Conservation (phyloP, 2,329 filamentous ascomycete genomes). For the Helicocarpus griseus region DNA sequence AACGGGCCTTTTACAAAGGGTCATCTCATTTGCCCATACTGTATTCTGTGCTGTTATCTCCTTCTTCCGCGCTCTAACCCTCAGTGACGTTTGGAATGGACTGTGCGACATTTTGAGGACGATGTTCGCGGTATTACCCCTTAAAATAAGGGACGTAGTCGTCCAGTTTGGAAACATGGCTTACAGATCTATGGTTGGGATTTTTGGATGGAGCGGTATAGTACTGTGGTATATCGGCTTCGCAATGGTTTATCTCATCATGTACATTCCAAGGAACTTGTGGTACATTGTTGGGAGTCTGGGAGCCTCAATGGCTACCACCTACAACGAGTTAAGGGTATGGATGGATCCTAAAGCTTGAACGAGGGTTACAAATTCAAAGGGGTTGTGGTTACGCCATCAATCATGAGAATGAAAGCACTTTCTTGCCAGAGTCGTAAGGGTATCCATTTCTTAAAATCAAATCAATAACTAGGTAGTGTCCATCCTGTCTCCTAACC, state of each 20-base stretch:
- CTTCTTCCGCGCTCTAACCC: conserved; percentile 1
- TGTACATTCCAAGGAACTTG: neutral
- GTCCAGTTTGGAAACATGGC: neutral
- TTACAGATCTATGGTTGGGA: neutral
- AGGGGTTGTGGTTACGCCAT: neutral
- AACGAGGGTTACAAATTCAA: neutral
- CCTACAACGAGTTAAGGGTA: neutral
- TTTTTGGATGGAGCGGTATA: conserved; percentile 1
- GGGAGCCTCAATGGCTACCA: neutral
- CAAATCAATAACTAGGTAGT: conserved; percentile 32
- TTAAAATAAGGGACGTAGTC: neutral
- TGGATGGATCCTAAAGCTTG: conserved; percentile 2
- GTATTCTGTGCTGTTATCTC: neutral
- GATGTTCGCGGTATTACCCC: neutral
- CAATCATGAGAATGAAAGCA: neutral
- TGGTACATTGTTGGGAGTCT: conserved; percentile 1
- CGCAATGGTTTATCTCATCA: neutral
- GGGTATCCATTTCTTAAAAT: conserved; percentile 2
- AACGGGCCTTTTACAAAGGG: neutral
- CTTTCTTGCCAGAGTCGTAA: neutral
- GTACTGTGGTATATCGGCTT: conserved; percentile 1
- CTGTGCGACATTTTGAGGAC: neutral
- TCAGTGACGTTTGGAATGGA: conserved; percentile 3
- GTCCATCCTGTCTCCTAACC: conserved; percentile 56
- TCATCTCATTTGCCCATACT: neutral